Conservation (phyloP, 345 rosid species). For the Brassica carinata region DNA sequence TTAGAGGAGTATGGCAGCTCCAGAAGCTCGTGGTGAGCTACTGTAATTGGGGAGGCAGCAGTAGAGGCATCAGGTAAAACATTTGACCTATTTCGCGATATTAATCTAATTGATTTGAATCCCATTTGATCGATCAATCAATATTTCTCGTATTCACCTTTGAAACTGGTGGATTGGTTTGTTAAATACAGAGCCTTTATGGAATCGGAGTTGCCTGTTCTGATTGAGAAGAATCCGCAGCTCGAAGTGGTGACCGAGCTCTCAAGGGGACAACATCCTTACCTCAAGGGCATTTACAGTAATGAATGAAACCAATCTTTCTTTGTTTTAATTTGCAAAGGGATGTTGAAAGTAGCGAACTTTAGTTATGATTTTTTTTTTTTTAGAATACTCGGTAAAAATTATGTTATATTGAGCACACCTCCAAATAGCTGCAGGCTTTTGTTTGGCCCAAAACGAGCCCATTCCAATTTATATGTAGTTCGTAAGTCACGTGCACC, state of each 20-base stretch:
- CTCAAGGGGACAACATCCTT: constrained; percentile 83
- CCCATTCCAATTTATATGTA: not conserved
- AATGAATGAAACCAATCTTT: no score
- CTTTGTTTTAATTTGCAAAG: no score
- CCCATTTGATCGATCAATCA: not conserved
- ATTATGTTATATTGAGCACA: no score
- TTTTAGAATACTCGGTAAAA: no score
- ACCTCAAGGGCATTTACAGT: constrained; percentile 80
- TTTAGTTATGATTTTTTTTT: no score
- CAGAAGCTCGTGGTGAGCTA: constrained; percentile 79
- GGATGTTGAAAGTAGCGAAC: no score
- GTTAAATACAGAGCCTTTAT: constrained; percentile 65
- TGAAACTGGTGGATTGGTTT: no score
- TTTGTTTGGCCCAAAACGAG: not conserved
- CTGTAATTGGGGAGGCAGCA: constrained; percentile 94
- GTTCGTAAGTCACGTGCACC: constrained; percentile 31
- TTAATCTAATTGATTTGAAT: no score
- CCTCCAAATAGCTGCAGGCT: not conserved
- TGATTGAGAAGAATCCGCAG: constrained; percentile 74
- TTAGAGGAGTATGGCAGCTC: constrained; percentile 90
- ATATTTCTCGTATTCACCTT: no score
- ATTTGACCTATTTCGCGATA: not conserved
- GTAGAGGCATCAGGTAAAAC: constrained; percentile 70
- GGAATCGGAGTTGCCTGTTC: constrained; percentile 71
- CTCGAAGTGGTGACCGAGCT: constrained; percentile 74